These are phyloP conservation scores for Gracilaria domingensis DNA, from an alignment of 23 red algal species.

Conservation along the genomic window DNA sequence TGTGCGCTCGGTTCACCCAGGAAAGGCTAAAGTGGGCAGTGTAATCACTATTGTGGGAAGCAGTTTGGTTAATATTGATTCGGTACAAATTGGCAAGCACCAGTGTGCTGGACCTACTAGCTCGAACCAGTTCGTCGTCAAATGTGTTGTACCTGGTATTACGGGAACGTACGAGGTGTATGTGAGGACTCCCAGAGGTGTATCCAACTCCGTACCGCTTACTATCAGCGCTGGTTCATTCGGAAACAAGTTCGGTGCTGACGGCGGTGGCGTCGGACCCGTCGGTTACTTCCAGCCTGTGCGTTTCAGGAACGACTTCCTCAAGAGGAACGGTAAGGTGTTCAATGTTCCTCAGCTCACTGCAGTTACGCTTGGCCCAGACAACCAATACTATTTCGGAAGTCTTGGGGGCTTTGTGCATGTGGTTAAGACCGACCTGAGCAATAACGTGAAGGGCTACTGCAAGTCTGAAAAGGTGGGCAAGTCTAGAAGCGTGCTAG, in stretches of 20 bases:
- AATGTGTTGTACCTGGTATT: conserved; percentile 53
- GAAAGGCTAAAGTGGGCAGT: conserved; percentile 24
- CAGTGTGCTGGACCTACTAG: conserved; percentile 47
- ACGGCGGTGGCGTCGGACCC: conserved; percentile 10
- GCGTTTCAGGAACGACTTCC: conserved; percentile 39
- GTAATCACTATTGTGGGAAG: conserved; percentile 60
- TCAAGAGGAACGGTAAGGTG: conserved; percentile 51
- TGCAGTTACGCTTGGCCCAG: conserved; percentile 58
- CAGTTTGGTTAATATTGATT: conserved; percentile 46
- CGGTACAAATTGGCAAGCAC: conserved; percentile 25
- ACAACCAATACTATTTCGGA: conserved; percentile 69
- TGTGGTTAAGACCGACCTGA: conserved; percentile 47
- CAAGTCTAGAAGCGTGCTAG: conserved; percentile 57
- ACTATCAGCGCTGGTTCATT: conserved; percentile 23
- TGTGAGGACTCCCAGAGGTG: conserved; percentile 24
- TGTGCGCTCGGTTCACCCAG: conserved; percentile 29
- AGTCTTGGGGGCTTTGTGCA: conserved; percentile 65
- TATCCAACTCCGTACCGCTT: conserved; percentile 36
- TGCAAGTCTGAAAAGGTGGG: conserved; percentile 60
- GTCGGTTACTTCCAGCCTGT: conserved; percentile 63
- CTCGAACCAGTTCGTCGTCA: conserved; percentile 40
- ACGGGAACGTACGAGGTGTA: conserved; percentile 38
- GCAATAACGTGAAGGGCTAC: conserved; percentile 41
- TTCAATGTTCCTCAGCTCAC: conserved; percentile 67
- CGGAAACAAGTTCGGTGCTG: conserved; percentile 28